Conservation (phyloP, 306 rosid genomes). For the Cucurbita ficifolia region DNA sequence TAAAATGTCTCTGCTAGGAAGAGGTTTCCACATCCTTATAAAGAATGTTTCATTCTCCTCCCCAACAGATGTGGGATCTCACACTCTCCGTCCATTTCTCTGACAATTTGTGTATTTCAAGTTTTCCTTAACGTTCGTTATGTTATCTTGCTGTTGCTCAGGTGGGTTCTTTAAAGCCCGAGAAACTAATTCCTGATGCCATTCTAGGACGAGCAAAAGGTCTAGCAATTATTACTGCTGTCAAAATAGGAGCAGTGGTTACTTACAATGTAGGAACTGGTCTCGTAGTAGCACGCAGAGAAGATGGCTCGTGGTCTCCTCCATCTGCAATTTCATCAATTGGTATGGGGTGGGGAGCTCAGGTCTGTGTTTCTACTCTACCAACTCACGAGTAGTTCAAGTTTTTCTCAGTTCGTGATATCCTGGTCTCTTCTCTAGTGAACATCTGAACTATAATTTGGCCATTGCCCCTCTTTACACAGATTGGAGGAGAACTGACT, state of each 20-base stretch:
- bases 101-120: neutral
- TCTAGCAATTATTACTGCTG: conserved; percentile 82
- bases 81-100: neutral
- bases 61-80: no score
- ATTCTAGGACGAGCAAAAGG: conserved; percentile 88
- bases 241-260: conserved; percentile 73
- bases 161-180: conserved; percentile 59
- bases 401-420: neutral
- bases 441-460: neutral
- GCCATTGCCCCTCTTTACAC: conserved; percentile 6
- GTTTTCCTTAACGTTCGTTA: neutral
- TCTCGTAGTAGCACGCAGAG: conserved; percentile 75
- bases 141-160: conserved; percentile 12
- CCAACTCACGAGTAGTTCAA: neutral
- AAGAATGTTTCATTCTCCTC: no score
- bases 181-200: conserved; percentile 67
- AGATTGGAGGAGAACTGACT: conserved; percentile 96
- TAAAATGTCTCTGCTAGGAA: no score
- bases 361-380: conserved; percentile 30
- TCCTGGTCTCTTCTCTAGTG: neutral
- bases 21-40: no score
- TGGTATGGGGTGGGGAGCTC: conserved; percentile 96
- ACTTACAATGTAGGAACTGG: conserved; percentile 94
- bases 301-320: conserved; percentile 97
- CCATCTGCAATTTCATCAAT: conserved; percentile 86